These are phyloP conservation scores for Tilletia caries DNA, from an alignment of 1,284 basidiomycete genomes.

Conservation along the genomic window DNA sequence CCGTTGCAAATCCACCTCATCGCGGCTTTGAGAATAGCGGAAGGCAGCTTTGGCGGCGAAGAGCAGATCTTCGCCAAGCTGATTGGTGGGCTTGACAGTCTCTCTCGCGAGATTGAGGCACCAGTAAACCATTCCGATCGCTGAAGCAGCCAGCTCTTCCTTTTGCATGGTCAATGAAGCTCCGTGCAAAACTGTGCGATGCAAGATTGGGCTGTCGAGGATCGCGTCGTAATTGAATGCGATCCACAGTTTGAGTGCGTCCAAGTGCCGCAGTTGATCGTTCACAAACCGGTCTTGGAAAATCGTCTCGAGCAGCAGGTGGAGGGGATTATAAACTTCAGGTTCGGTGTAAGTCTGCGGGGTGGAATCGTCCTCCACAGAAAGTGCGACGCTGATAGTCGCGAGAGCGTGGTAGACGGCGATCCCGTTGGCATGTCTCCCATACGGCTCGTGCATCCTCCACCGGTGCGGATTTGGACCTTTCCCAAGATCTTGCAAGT, in stretches of 20 bases:
- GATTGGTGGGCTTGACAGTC: not conserved
- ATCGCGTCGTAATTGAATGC: conserved; percentile 28
- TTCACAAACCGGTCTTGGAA: conserved; percentile 73
- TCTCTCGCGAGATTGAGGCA: conserved; percentile 2
- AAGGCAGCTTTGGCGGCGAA: not conserved
- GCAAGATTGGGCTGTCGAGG: conserved; percentile 28
- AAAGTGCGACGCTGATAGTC: conserved; percentile 8
- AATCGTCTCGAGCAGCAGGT: conserved; percentile 69
- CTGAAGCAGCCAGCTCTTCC: conserved; percentile 66
- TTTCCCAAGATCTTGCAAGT: no score
- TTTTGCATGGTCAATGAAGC: conserved; percentile 67
- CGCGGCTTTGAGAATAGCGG: not conserved
- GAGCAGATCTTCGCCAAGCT: not conserved
- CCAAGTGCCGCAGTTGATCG: conserved; percentile 75
- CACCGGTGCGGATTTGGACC: not conserved
- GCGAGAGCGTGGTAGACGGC: conserved; percentile 21
- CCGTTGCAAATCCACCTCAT: not conserved
- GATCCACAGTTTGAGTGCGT: conserved; percentile 61
- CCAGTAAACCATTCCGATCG: conserved; percentile 66
- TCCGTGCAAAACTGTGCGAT: conserved; percentile 64
- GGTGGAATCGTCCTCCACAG: not conserved
- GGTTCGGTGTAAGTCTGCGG: not conserved
- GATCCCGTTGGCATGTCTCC: conserved; percentile 24
- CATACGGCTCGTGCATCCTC: conserved; percentile 29
- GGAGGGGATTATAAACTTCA: conserved; percentile 45